Evolutionary conservation across 306 rosid genomes (phyloP), one percentile per base, ranked within the genome.

Genomic region (Trifolium dubium): DNA sequence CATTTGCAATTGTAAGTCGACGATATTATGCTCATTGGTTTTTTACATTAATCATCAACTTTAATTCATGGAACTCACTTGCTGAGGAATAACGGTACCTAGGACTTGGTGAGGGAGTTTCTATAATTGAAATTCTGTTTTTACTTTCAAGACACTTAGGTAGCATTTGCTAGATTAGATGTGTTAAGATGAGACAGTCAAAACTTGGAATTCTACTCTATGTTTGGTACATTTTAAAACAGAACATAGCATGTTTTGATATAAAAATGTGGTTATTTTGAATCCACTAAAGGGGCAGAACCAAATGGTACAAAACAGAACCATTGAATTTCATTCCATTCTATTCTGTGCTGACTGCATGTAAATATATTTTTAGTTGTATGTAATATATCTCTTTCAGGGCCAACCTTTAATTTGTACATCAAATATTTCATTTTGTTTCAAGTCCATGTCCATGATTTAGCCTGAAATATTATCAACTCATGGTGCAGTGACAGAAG

Each of bases 401-500:
- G 75, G 50, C 34, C n/a, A 43, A 64, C 29, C 19, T n/a, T 30
- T 17, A 66, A 23, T 15, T 66, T 67, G 47, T 72, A 54, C 15
- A 43, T 73, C 32, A 39, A 32, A 4, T 35, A 69, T 61, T 81
- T 75, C n/a, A 31, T 65, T 77, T 63, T 71, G 31, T 44, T 54
- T 69, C 51, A 64, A 32, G 60, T 68, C 51, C 76, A 44, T 32
- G 51, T 63, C 28, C 77, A 34, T 56, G 14, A 68, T 44, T 66
- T 50, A 49, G 44, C 71, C 67, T 68, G 23, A 74, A 61, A 32
- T 79, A 62, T 77, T 67, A 46, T 23, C 64, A 37, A 55, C 73
- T 79, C 15, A 31, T 32, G 19, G 70, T 61, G 68, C 77, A 82
- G 87, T 84, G 96, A 81, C 77, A 85, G 89, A 44, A 89, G 84